A percentile compares a stretch with the other conserved stretches of the same genome.
These are phyloP conservation scores for Aureoboletus auriporus DNA, from an alignment of 768 basidiomycete species.

Conservation along the genomic window DNA sequence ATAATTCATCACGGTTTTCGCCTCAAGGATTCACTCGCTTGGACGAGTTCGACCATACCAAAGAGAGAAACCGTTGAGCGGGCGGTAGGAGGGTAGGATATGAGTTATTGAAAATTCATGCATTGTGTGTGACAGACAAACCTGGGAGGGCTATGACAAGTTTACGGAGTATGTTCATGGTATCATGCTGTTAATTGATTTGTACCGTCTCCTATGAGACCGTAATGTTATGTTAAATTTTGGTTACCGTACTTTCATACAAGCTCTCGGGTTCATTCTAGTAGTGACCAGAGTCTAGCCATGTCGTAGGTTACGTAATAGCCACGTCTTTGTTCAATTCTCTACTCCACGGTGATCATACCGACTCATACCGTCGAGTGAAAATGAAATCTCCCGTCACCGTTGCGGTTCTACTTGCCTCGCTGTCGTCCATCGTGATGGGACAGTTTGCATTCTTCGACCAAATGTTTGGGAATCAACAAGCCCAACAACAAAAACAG, in stretches of 20 bases:
- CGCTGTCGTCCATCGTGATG: constrained; percentile 32
- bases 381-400: constrained; percentile 14
- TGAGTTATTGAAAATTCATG: background rate
- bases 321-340: background rate
- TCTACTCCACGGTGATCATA: background rate
- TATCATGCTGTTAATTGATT: constrained; percentile 30
- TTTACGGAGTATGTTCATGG: constrained; percentile 22
- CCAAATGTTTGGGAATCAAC: constrained; percentile 62
- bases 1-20: constrained; percentile 4
- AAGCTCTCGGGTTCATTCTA: no score
- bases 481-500: constrained; percentile 45
- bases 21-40: no score
- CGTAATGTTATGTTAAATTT: constrained; percentile 27
- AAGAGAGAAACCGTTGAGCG: background rate
- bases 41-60: background rate
- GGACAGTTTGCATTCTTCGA: constrained; percentile 83
- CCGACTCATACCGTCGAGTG: background rate
- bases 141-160: constrained; percentile 8
- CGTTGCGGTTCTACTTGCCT: constrained; percentile 13
- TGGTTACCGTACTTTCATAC: background rate
- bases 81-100: background rate
- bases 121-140: constrained; percentile 3
- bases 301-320: background rate
- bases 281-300: no score
- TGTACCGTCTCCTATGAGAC: constrained; percentile 25